Percentiles rank a stretch among this genome's conserved stretches.
These are phyloP conservation scores for Millerozyma acaciae DNA, from an alignment of 805 yeast species.

Conservation along the genomic window DNA sequence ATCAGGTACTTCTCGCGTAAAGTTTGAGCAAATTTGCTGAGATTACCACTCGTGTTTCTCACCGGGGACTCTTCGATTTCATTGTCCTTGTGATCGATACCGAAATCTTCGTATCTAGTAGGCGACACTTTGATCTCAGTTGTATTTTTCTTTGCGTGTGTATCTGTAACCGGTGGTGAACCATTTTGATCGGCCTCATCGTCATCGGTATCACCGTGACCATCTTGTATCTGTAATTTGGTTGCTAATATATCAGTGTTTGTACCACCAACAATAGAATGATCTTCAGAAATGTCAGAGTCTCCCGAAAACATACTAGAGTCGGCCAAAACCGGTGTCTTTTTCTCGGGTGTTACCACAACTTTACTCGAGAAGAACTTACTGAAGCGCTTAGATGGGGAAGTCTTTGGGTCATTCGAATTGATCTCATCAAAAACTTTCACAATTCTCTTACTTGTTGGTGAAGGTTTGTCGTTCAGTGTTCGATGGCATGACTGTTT, in stretches of 20 bases:
- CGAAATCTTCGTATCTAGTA: too few relatives aligned
- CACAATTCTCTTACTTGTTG: conserved; percentile 8
- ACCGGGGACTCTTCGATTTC: conserved; percentile 43
- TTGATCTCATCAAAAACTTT: too few relatives aligned
- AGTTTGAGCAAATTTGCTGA: conserved; percentile 9
- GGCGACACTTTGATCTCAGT: too few relatives aligned
- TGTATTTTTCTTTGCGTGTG: conserved; percentile 6
- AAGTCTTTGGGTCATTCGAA: neutral
- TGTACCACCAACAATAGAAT: too few relatives aligned
- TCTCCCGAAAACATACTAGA: conserved; percentile 15
- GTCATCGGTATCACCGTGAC: conserved; percentile 9
- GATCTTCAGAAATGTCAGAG: conserved; percentile 29
- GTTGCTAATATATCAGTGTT: conserved; percentile 9
- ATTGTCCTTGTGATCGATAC: conserved; percentile 28
- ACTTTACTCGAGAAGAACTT: neutral
- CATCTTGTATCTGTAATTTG: conserved; percentile 17
- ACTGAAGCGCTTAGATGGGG: neutral
- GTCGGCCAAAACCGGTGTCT: conserved; percentile 1
- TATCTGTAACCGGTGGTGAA: conserved; percentile 1
- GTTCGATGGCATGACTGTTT: too few relatives aligned
- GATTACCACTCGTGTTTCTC: conserved; percentile 16
- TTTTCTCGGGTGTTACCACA: neutral
- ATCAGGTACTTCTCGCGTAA: conserved; percentile 22
- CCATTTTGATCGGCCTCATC: neutral
- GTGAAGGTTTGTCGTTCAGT: neutral